These are phyloP conservation scores for Erythrophleum fordii DNA, from an alignment of 306 rosid genomes.

Conservation along the genomic window DNA sequence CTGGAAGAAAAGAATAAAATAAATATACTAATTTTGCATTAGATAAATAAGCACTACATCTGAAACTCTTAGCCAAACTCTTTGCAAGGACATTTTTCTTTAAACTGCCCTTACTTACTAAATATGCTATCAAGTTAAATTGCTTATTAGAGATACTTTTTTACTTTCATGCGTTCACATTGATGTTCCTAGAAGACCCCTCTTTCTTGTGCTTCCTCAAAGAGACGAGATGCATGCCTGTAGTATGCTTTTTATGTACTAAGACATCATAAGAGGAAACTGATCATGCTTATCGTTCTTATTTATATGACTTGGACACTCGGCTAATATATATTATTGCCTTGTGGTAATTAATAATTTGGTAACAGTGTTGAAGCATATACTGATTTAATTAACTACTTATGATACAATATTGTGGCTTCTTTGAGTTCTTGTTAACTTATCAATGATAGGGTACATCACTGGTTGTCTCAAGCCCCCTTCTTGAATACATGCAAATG, in stretches of 20 bases:
- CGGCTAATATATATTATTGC: not conserved
- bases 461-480: conserved; percentile 5
- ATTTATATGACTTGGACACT: conserved; percentile 9
- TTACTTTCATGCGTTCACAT: not conserved
- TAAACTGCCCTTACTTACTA: not conserved
- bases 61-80: conserved; percentile 19
- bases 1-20: not conserved
- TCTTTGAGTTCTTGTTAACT: conserved; percentile 24
- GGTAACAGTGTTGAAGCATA: conserved; percentile 19
- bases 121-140: not conserved
- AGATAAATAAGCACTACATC: not conserved
- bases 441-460: conserved; percentile 6
- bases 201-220: not conserved
- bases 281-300: not conserved
- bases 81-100: not conserved
- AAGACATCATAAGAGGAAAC: not conserved
- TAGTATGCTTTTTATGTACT: not conserved
- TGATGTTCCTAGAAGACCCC: not conserved
- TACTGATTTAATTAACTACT: conserved; percentile 30
- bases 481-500: not conserved
- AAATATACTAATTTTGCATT: conserved; percentile 12
- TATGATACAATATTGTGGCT: conserved; percentile 32
- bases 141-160: not conserved
- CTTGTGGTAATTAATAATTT: conserved; percentile 10
- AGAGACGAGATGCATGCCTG: not conserved